Evolutionary conservation across 2,329 filamentous ascomycete species (phyloP).

Genomic region (Pseudogymnoascus sp.): DNA sequence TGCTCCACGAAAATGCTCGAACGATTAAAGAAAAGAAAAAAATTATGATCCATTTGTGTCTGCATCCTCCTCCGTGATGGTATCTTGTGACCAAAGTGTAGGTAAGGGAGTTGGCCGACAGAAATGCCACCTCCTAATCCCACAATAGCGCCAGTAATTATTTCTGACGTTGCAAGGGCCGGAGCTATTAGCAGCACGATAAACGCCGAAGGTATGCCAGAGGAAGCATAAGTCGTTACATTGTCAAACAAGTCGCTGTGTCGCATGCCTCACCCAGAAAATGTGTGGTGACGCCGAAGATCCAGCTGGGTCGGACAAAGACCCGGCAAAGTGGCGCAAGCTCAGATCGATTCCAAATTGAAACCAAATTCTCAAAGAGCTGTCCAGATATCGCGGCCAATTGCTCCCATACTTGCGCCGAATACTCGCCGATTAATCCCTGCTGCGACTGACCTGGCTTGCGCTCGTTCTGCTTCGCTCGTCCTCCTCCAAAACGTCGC

Average conservation of each 20-base stretch:
- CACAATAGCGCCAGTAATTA: neutral
- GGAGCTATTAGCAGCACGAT: slow-evolving; percentile 5
- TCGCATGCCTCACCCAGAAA: slow-evolving; percentile 2
- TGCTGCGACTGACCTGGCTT: slow-evolving; percentile 21
- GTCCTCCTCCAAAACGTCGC: slow-evolving; percentile 82
- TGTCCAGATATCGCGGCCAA: neutral
- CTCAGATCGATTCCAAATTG: neutral
- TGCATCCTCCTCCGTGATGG: neutral
- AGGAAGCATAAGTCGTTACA: slow-evolving; percentile 7
- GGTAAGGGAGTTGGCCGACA: neutral
- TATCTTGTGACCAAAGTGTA: neutral
- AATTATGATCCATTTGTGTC: neutral
- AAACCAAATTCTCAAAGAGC: neutral
- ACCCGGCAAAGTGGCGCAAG: neutral
- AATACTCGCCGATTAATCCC: slow-evolving; percentile 11
- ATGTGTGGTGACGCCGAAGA: slow-evolving; percentile 2
- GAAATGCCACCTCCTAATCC: slow-evolving; percentile 3
- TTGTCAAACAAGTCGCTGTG: slow-evolving; percentile 9
- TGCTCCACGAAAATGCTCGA: slow-evolving; percentile 9
- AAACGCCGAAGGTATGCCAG: slow-evolving; percentile 3
- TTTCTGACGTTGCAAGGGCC: slow-evolving; percentile 3
- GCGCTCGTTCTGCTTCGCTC: slow-evolving; percentile 69
- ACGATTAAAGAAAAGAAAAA: slow-evolving; percentile 5
- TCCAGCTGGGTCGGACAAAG: slow-evolving; percentile 2
- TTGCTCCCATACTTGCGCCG: neutral